Evolutionary conservation across 352 stramenopile genomes (phyloP), one percentile per base, ranked within the genome.

Genomic region (Globisporangium sylvaticum): DNA sequence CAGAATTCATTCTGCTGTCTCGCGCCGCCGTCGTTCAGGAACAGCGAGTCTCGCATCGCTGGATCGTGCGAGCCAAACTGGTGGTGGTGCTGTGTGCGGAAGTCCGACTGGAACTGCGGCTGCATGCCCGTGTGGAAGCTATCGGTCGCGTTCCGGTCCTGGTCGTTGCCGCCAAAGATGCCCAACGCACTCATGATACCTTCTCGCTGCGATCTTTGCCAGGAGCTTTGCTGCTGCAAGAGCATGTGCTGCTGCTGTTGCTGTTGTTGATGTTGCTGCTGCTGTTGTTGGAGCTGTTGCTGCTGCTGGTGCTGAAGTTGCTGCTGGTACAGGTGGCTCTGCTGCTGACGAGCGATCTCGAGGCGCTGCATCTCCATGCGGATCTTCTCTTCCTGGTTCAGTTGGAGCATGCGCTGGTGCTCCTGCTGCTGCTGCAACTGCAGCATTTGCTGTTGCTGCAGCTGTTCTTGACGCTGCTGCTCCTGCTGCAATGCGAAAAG

Each of bases 321-420:
- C 52, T 84, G 77, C 53, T 88, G 79, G 60, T 77, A 85, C 53
- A 87, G 60, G 32, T 88, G 81, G 29, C 72, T 79, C 52, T 90
- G 81, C 31, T 92, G 85, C 60, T 92, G 81, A 53, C 83, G 81
- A 27, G 78, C 83, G 10, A 92, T 74, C 65, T 94, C 84, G 54
- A 95, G 63, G 14, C 84, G 72, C 68, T 93, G 84, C 84, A 94
- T 92, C 62, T 95, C 86, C 61, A 93, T 76, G 6, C 84, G 83
- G 52, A 92, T 90, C 63, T 95, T 89, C 66, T 92, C 81, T 66
- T 91, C 80, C 50, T 89, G 82, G 57, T 82, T 80, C 62, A 86
- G 70, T 46, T 89, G 77, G 18, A 90, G 71, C 64, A 94, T 72
- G n/a, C 81, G 78, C 64, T 92, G 82, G 32, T 84, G 83, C 34